Evolutionary conservation across 192 early-diverging fungal species (phyloP).

Genomic region (Pilaira anomala): DNA sequence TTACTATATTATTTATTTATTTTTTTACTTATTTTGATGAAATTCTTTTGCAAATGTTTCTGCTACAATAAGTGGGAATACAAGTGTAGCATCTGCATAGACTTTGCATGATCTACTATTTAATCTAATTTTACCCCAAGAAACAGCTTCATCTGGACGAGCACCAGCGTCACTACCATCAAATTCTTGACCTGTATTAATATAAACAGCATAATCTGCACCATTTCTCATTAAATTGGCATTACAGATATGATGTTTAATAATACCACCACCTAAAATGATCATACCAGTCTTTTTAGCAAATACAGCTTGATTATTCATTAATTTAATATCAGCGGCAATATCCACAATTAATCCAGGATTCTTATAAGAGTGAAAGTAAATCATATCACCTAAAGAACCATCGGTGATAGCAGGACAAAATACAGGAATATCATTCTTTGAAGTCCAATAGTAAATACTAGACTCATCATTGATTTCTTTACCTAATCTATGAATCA

Average conservation of each 20-base stretch:
- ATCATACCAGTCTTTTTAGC: slow-evolving; percentile 96
- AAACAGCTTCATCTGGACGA: slow-evolving; percentile 95
- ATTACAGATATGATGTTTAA: slow-evolving; percentile 99
- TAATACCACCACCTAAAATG: slow-evolving; percentile 93
- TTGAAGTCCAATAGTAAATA: slow-evolving; percentile 87
- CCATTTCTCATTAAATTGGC: slow-evolving; percentile 99
- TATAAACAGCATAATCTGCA: slow-evolving; percentile 92
- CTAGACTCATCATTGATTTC: slow-evolving; percentile 86
- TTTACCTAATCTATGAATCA: slow-evolving; percentile 85
- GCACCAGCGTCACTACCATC: slow-evolving; percentile 98
- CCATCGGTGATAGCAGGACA: slow-evolving; percentile 98
- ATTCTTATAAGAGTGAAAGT: slow-evolving; percentile 95
- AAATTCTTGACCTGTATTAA: slow-evolving; percentile 98
- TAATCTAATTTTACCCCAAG: slow-evolving; percentile 94
- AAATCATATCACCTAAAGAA: slow-evolving; percentile 98
- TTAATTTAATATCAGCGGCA: slow-evolving; percentile 82
- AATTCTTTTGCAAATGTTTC: slow-evolving; percentile 84
- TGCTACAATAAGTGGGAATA: slow-evolving; percentile 92
- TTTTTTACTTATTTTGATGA: not conserved
- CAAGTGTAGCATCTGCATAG: slow-evolving; percentile 88
- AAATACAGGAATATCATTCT: slow-evolving; percentile 96
- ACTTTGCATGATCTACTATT: slow-evolving; percentile 88
- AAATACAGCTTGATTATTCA: slow-evolving; percentile 94
- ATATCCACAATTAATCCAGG: slow-evolving; percentile 94
- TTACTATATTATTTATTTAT: not conserved